These are phyloP conservation scores for Graphilbum sp. DNA, from an alignment of 2,329 filamentous ascomycete species.

Conservation along the genomic window DNA sequence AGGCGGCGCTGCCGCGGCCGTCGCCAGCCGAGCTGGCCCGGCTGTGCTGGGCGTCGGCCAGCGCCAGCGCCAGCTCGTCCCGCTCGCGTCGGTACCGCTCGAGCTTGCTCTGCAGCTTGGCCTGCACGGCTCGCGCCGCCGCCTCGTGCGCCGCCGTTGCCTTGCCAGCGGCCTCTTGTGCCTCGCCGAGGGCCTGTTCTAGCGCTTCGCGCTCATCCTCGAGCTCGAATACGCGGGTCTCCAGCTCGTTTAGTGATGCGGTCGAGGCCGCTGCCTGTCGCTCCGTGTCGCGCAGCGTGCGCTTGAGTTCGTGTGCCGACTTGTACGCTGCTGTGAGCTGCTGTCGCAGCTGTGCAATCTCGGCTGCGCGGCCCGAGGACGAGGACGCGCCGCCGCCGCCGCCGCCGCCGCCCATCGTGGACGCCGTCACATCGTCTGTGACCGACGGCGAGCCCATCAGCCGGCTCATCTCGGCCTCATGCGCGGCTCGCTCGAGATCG, in stretches of 20 bases:
- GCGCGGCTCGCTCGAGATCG: constrained; percentile 50
- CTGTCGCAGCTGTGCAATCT: constrained; percentile 40
- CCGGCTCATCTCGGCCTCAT: constrained; percentile 41
- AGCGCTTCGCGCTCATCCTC: constrained; percentile 42
- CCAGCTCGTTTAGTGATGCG: constrained; percentile 8
- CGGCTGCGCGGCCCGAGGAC: constrained; percentile 24
- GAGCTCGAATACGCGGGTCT: constrained; percentile 36
- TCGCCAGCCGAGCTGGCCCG: constrained; percentile 7
- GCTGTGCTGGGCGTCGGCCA: constrained; percentile 16
- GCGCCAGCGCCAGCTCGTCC: constrained; percentile 18
- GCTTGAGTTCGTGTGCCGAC: constrained; percentile 36
- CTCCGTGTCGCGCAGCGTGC: constrained; percentile 33
- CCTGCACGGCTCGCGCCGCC: constrained; percentile 14
- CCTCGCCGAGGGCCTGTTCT: constrained; percentile 41
- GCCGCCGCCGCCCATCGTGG: constrained; percentile 23
- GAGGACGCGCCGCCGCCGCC: too few species aligned
- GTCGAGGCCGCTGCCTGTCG: constrained; percentile 21
- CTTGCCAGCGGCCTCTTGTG: constrained; percentile 33
- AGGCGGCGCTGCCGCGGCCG: neutral
- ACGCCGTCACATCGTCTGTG: constrained; percentile 28
- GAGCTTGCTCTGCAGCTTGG: constrained; percentile 29
- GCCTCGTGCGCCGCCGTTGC: constrained; percentile 26
- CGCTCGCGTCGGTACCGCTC: constrained; percentile 35
- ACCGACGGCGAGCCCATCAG: constrained; percentile 31
- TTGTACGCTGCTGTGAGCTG: constrained; percentile 45